Evolutionary conservation across 805 yeast species (phyloP), one percentile per base, ranked within the genome.

Genomic region (Isabelozyma pseudorhagii): DNA sequence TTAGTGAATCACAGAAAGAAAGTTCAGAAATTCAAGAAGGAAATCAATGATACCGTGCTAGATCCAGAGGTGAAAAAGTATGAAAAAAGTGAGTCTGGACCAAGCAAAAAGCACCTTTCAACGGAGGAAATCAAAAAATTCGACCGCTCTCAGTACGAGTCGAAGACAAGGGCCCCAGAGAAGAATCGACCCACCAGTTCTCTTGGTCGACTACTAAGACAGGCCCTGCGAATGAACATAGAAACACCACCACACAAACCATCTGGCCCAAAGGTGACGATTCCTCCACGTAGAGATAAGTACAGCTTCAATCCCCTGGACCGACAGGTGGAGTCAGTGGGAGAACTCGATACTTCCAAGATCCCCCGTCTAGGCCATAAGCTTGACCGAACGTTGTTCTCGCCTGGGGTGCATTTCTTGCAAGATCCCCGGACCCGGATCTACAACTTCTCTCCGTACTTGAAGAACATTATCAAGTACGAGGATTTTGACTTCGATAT

Each of bases 331-430:
- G 40, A 10, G 17, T 38, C 18, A 5, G 40, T 14, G 6, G 40
- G 38, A 13, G 42, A 51, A 8, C 59, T 66, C 11, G 59, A 64
- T 11, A 53, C 51, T 7, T 52, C 54, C 7, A 56, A 63, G 27
- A 63, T 85, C 46, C 92, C 97, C 0, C 61, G 55, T 14, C 67
- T 93, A 38, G 79, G 83, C 8, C 90, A 87, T 58, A 79, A 78
- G 45, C 74, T 94, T 15, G 85, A 87, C 38, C 70, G 87, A 40
- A 91, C 87, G 0, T 67, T 93, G 10, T 89, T 87, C 62, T 83
- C 86, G 29, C 97, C 97, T 0, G 63, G 96, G 79, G 85, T 89
- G 1, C 96, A 91, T 56, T 84, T 79, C 51, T 65, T 88, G 31
- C 83, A 82, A 59, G 97, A 92, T 66, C 85, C 91, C 15, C 74